Evolutionary conservation across 2,329 filamentous ascomycete species (phyloP).

Genomic region (Cladosporium sp.): DNA sequence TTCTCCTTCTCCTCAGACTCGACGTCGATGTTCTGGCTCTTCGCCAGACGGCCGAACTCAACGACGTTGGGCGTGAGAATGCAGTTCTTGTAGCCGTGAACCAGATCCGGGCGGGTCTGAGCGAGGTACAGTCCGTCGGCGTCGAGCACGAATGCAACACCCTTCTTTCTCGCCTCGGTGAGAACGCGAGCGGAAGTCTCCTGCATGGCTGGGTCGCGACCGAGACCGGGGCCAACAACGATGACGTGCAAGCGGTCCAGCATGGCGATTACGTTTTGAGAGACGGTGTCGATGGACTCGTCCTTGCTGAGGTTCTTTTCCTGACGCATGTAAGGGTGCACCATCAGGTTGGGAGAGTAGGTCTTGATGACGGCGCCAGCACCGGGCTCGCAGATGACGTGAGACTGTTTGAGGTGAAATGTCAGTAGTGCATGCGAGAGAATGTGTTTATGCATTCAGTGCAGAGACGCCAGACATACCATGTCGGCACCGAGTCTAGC

Average conservation of each 20-base stretch:
- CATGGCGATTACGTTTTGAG: conserved; percentile 69
- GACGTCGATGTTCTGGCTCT: conserved; percentile 65
- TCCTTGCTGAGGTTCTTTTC: conserved; percentile 53
- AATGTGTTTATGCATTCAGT: too few species aligned
- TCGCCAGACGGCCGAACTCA: conserved; percentile 80
- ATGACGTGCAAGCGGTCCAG: conserved; percentile 84
- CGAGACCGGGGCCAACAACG: conserved; percentile 88
- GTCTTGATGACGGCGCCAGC: conserved; percentile 88
- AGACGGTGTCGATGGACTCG: conserved; percentile 59
- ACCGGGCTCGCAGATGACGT: conserved; percentile 91
- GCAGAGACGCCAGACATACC: too few species aligned
- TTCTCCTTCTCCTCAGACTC: conserved; percentile 46
- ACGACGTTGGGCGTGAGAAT: conserved; percentile 94
- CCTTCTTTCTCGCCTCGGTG: conserved; percentile 65
- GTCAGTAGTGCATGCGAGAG: too few species aligned
- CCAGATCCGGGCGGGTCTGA: conserved; percentile 68
- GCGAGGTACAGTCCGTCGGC: conserved; percentile 83
- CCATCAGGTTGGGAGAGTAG: conserved; percentile 98
- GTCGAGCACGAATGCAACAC: conserved; percentile 81
- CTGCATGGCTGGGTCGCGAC: conserved; percentile 85
- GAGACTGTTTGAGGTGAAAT: too few species aligned
- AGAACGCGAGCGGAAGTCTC: conserved; percentile 78
- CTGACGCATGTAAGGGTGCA: conserved; percentile 92
- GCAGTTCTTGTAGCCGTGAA: conserved; percentile 76
- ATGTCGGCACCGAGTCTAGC: conserved; percentile 87